Conservation (phyloP, 805 yeast genomes). For the Jamesozyma hellenica region DNA sequence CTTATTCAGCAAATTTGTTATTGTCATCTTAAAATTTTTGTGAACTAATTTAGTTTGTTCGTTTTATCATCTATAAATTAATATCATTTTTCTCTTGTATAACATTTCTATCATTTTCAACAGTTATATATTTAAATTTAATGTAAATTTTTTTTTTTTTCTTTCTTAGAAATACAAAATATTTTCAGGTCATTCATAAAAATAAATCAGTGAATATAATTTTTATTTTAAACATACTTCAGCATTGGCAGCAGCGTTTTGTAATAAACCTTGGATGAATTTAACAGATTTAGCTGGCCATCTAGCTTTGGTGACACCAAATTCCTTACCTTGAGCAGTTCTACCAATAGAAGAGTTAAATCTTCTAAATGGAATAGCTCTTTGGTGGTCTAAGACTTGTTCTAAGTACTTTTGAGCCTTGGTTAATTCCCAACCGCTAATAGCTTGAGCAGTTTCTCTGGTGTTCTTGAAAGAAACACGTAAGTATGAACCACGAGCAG, state of each 20-base stretch:
- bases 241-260: constrained; percentile 98
- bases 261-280: constrained; percentile 86
- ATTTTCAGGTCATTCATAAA: no score
- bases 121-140: no score
- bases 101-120: no score
- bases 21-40: no score
- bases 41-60: no score
- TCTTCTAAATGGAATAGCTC: constrained; percentile 99
- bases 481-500: constrained; percentile 98
- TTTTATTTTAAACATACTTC: constrained; percentile 46
- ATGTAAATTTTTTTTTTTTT: no score
- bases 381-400: constrained; percentile 94
- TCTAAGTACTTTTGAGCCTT: constrained; percentile 92
- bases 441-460: constrained; percentile 98
- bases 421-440: constrained; percentile 95
- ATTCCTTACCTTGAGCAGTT: constrained; percentile 99
- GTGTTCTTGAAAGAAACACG: constrained; percentile 99
- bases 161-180: no score
- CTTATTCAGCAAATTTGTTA: no score
- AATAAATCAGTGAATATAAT: no score
- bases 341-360: constrained; percentile 94
- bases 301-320: constrained; percentile 99
- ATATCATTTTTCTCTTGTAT: no score
- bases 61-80: no score
- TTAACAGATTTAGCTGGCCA: constrained; percentile 99